phyloP scores from a whole-genome alignment of 176 grass and related monocot genomes.

The Chloris gayana region DNA sequence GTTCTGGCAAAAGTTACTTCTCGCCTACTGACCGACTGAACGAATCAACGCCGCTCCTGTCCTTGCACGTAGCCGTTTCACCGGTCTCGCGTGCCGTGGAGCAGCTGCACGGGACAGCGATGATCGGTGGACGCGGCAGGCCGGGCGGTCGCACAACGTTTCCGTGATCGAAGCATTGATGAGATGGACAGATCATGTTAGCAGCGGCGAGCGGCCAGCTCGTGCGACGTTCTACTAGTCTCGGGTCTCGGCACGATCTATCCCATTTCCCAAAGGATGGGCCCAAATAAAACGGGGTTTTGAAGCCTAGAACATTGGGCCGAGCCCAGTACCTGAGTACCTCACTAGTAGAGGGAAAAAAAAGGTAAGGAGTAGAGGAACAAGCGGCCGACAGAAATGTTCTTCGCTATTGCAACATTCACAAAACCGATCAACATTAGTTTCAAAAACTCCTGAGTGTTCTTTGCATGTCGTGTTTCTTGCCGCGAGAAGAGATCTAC shows the following conservation, averaged over 20 bases:
- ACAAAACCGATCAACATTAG: too few relatives aligned
- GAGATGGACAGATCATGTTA: not conserved
- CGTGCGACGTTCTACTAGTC: too few relatives aligned
- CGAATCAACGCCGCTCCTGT: not conserved
- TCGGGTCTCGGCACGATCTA: not conserved
- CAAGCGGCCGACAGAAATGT: not conserved
- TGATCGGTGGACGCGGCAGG: not conserved
- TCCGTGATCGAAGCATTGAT: conserved; percentile 17
- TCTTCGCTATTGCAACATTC: not conserved
- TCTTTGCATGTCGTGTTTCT: too few relatives aligned
- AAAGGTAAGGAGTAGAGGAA: not conserved
- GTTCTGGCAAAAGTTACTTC: not conserved
- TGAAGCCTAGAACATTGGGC: not conserved
- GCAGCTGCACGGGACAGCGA: not conserved
- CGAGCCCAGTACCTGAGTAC: not conserved
- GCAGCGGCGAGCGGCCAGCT: too few relatives aligned
- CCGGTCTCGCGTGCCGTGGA: not conserved
- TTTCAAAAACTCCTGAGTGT: too few relatives aligned
- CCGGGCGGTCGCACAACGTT: not conserved
- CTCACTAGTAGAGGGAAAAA: too few relatives aligned
- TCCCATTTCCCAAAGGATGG: not conserved
- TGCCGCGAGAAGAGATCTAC: too few relatives aligned
- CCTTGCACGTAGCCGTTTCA: not conserved
- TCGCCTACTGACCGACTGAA: not conserved
- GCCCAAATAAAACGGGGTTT: not conserved